These are phyloP conservation scores for Trichoderma cornu-damae DNA, from an alignment of 2,329 filamentous ascomycete species.

Conservation along the genomic window DNA sequence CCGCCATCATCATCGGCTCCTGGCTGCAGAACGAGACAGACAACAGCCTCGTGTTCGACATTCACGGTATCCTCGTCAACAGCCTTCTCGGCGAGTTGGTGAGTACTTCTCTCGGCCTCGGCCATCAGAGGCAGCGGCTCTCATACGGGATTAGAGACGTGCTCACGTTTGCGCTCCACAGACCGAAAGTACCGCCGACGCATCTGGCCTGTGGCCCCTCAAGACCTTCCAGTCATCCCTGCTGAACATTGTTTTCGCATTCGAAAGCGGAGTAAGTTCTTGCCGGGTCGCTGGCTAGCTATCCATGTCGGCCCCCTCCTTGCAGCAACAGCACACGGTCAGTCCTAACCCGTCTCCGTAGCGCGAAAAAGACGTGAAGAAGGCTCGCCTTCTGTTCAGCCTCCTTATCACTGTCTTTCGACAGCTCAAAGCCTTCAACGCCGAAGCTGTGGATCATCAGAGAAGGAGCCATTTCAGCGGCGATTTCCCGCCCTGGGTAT, in stretches of 20 bases:
- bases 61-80: constrained; percentile 32
- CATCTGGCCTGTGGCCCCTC: constrained; percentile 27
- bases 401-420: constrained; percentile 33
- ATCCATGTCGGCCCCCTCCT: not conserved
- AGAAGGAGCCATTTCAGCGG: constrained; percentile 34
- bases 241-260: constrained; percentile 37
- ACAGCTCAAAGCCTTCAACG: constrained; percentile 35
- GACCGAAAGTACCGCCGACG: constrained; percentile 19
- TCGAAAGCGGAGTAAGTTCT: constrained; percentile 33
- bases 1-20: constrained; percentile 37
- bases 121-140: too few species aligned
- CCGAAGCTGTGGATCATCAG: constrained; percentile 33
- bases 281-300: too few species aligned
- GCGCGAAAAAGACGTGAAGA: constrained; percentile 31
- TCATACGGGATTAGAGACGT: not conserved
- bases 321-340: too few species aligned
- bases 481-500: constrained; percentile 35
- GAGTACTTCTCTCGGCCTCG: constrained; percentile 13
- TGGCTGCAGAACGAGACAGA: constrained; percentile 33
- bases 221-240: constrained; percentile 34
- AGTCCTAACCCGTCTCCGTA: constrained; percentile 20
- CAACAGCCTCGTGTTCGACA: constrained; percentile 26
- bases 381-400: constrained; percentile 32
- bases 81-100: constrained; percentile 30
- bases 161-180: not conserved